phyloP scores from a whole-genome alignment of 805 yeast species.

The Candida nanaspora region DNA sequence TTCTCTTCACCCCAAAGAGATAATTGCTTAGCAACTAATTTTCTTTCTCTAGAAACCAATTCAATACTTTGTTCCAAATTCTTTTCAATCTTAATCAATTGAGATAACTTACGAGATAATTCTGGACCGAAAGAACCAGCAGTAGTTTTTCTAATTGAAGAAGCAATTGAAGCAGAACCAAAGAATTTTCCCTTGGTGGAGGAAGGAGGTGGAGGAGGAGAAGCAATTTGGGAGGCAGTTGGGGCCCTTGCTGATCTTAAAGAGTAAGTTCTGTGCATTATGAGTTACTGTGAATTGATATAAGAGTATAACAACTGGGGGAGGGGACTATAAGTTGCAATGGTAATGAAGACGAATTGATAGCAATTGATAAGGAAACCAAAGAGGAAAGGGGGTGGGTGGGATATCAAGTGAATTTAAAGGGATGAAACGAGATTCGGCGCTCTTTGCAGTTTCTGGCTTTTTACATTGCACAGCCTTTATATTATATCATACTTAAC shows the following conservation, averaged over 20 bases:
- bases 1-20: conserved; percentile 97
- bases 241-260: conserved; percentile 75
- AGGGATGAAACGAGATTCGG: too few relatives aligned
- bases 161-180: conserved; percentile 66
- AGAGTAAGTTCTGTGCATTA: conserved; percentile 82
- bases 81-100: conserved; percentile 93
- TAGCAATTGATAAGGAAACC: too few relatives aligned
- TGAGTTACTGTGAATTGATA: too few relatives aligned
- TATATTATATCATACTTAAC: too few relatives aligned
- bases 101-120: conserved; percentile 84
- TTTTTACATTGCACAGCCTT: too few relatives aligned
- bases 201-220: conserved; percentile 78
- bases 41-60: conserved; percentile 87
- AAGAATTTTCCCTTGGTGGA: conserved; percentile 64
- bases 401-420: too few relatives aligned
- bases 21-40: conserved; percentile 94
- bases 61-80: conserved; percentile 91
- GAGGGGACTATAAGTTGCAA: too few relatives aligned
- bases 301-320: too few relatives aligned
- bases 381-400: too few relatives aligned
- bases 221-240: conserved; percentile 71
- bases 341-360: too few relatives aligned
- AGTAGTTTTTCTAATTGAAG: conserved; percentile 67
- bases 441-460: too few relatives aligned
- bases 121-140: conserved; percentile 96